A percentile compares a stretch with the other conserved stretches of the same genome.
phyloP scores from a whole-genome alignment of 805 yeast species.

The Yamadazyma scolyti region DNA sequence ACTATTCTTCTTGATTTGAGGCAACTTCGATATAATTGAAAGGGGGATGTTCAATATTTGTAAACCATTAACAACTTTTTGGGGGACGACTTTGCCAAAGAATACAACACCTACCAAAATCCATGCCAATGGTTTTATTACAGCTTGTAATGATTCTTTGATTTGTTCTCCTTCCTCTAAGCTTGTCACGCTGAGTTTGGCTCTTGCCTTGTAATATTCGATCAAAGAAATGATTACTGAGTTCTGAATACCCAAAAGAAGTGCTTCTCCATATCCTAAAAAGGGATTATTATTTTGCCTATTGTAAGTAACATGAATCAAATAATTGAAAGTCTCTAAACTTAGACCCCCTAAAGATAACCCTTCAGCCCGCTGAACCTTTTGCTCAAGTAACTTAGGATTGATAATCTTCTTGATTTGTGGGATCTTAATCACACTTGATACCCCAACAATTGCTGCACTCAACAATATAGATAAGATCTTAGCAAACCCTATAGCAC shows the following conservation, averaged over 20 bases:
- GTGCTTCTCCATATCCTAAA: constrained; percentile 38
- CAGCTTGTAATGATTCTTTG: constrained; percentile 12
- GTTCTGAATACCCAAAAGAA: constrained; percentile 37
- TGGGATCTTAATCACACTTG: constrained; percentile 38
- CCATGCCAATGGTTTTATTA: constrained; percentile 22
- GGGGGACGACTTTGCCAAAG: constrained; percentile 30
- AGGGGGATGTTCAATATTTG: constrained; percentile 38
- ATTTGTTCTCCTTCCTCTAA: constrained; percentile 17
- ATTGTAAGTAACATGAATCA: constrained; percentile 39
- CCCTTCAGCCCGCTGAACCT: constrained; percentile 32
- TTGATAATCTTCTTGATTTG: constrained; percentile 34
- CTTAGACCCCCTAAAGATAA: constrained; percentile 32
- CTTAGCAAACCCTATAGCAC: constrained; percentile 31
- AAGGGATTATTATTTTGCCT: constrained; percentile 30
- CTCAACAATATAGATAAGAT: constrained; percentile 31
- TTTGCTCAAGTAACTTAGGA: constrained; percentile 20
- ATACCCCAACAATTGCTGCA: constrained; percentile 31
- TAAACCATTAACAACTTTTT: constrained; percentile 21
- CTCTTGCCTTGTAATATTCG: constrained; percentile 27
- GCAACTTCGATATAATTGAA: constrained; percentile 33
- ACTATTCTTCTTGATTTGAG: constrained; percentile 35
- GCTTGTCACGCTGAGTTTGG: constrained; percentile 12
- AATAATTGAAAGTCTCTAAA: constrained; percentile 33
- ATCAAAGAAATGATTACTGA: constrained; percentile 31
- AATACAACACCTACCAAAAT: constrained; percentile 25